phyloP scores from a whole-genome alignment of 495 filamentous ascomycete species.

The Entonaema liquescens region DNA sequence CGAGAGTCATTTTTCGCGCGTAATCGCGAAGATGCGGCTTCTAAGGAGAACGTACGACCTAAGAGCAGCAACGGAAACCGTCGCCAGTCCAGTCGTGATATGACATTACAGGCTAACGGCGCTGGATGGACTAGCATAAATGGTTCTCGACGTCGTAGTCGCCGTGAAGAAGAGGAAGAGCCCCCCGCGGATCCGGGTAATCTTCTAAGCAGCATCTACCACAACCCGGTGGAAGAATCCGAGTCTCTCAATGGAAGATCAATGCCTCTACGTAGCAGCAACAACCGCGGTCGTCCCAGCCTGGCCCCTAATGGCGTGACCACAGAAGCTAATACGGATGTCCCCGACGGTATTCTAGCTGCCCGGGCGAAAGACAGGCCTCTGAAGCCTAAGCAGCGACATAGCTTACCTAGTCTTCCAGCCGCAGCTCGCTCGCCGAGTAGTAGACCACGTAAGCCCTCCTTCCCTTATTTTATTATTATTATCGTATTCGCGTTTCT shows the following conservation, averaged over 20 bases:
- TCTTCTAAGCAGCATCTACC: conserved; percentile 45
- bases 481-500: conserved; percentile 1
- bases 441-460: conserved; percentile 26
- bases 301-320: conserved; percentile 9
- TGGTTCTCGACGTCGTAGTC: conserved; percentile 35
- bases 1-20: conserved; percentile 33
- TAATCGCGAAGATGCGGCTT: conserved; percentile 11
- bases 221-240: conserved; percentile 43
- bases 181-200: conserved; percentile 42
- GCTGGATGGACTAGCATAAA: conserved; percentile 45
- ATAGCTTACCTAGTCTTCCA: conserved; percentile 38
- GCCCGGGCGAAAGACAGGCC: conserved; percentile 24
- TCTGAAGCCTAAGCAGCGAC: conserved; percentile 39
- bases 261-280: conserved; percentile 34
- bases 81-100: conserved; percentile 26
- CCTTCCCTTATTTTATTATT: neutral
- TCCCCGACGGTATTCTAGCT: neutral
- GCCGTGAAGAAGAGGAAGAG: conserved; percentile 42
- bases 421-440: conserved; percentile 14
- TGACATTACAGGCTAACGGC: conserved; percentile 20
- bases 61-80: conserved; percentile 26
- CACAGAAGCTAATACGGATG: conserved; percentile 13
- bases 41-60: conserved; percentile 26
- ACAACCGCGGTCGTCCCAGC: conserved; percentile 26
- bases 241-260: conserved; percentile 27